Conservation (phyloP, 805 yeast species). For the Candida arabinofermentans region DNA sequence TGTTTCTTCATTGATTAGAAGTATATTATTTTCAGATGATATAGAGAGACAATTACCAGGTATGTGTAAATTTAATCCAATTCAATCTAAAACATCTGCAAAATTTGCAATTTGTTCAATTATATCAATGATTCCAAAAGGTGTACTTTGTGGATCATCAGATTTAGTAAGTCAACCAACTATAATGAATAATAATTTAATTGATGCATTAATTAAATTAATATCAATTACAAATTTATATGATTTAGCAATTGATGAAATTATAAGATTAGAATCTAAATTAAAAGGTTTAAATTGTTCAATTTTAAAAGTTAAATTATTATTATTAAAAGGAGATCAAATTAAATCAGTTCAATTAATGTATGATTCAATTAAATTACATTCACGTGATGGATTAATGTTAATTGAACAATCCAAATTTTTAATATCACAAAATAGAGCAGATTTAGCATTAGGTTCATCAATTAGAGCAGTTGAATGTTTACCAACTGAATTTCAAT, state of each 20-base stretch:
- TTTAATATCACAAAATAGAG: slow-evolving; percentile 49
- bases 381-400: slow-evolving; percentile 55
- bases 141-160: slow-evolving; percentile 42
- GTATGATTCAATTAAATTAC: slow-evolving; percentile 34
- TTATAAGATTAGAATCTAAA: slow-evolving; percentile 22
- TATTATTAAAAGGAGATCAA: slow-evolving; percentile 40
- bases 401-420: slow-evolving; percentile 62
- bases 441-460: slow-evolving; percentile 51
- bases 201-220: slow-evolving; percentile 45
- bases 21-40: slow-evolving; percentile 49
- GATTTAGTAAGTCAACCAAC: slow-evolving; percentile 32
- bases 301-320: slow-evolving; percentile 39
- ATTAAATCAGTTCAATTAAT: slow-evolving; percentile 43
- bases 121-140: slow-evolving; percentile 43
- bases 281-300: slow-evolving; percentile 20
- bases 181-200: slow-evolving; percentile 45
- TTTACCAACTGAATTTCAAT: slow-evolving; percentile 70
- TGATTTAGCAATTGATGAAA: slow-evolving; percentile 36
- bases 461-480: slow-evolving; percentile 60
- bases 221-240: slow-evolving; percentile 35
- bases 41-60: slow-evolving; percentile 57
- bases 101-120: slow-evolving; percentile 35
- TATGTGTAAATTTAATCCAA: slow-evolving; percentile 46
- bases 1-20: slow-evolving; percentile 54
- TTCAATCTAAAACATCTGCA: slow-evolving; percentile 32